A percentile compares a stretch with the other conserved stretches of the same genome.
Conservation (phyloP, 2,329 filamentous ascomycete genomes). For the Fusarium torulosum region DNA sequence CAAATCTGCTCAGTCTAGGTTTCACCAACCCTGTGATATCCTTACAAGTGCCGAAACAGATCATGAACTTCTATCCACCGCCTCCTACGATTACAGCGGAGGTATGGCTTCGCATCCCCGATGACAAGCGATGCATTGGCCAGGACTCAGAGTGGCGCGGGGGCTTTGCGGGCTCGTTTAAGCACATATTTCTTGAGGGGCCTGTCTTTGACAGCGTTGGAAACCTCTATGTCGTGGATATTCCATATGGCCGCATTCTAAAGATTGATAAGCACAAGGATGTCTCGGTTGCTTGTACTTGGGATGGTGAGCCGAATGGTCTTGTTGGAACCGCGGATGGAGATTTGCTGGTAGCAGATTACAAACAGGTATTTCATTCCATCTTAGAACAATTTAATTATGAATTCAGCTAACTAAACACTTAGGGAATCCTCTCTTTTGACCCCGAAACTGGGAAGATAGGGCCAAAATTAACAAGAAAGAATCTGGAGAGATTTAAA, state of each 20-base stretch:
- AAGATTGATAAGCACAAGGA: slow-evolving; percentile 50
- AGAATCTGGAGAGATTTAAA: slow-evolving; percentile 59
- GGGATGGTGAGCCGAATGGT: slow-evolving; percentile 59
- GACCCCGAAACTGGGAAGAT: slow-evolving; percentile 49
- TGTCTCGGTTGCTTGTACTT: slow-evolving; percentile 50
- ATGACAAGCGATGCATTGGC: slow-evolving; percentile 50
- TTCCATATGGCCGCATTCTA: slow-evolving; percentile 57
- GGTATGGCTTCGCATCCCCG: slow-evolving; percentile 53
- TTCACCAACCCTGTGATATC: too few relatives aligned
- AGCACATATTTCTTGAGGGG: slow-evolving; percentile 58
- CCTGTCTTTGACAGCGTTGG: slow-evolving; percentile 51
- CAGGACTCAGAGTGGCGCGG: slow-evolving; percentile 56
- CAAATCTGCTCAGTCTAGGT: too few relatives aligned
- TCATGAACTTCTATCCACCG: slow-evolving; percentile 54
- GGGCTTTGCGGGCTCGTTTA: slow-evolving; percentile 51
- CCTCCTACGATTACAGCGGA: slow-evolving; percentile 53
- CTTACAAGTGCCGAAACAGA: too few relatives aligned
- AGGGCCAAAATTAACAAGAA: slow-evolving; percentile 50
- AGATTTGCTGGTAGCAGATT: slow-evolving; percentile 55
- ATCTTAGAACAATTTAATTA: too few relatives aligned
- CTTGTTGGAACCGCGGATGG: slow-evolving; percentile 53
- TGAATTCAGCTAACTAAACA: too few relatives aligned
- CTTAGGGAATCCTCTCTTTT: slow-evolving; percentile 54
- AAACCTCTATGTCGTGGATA: slow-evolving; percentile 55
- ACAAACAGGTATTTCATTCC: slow-evolving; percentile 54